A percentile compares a stretch with the other conserved stretches of the same genome.
Conservation (phyloP, 805 yeast species). For the Wickerhamiella nectarea region DNA sequence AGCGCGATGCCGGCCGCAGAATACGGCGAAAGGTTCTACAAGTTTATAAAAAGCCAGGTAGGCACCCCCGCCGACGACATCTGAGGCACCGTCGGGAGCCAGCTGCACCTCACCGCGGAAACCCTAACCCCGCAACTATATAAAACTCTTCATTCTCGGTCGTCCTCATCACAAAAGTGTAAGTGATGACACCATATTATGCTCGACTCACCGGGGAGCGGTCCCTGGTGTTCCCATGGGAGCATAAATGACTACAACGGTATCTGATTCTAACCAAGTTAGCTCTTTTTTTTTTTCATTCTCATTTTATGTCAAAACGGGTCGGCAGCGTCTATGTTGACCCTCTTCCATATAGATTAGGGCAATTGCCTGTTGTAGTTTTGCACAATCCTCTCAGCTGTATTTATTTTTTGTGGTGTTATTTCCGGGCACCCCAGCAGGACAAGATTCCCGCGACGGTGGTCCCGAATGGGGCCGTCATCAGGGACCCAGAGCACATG, state of each 20-base stretch:
- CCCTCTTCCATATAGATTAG: conserved; percentile 47
- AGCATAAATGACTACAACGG: conserved; percentile 73
- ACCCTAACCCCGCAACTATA: background rate
- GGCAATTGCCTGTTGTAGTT: conserved; percentile 37
- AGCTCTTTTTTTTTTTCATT: too few species aligned
- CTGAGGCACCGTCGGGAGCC: too few species aligned
- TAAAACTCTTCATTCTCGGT: background rate
- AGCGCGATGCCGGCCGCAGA: conserved; percentile 86
- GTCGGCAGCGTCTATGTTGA: conserved; percentile 27
- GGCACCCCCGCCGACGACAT: background rate
- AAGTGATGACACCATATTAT: conserved; percentile 19
- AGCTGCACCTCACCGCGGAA: too few species aligned
- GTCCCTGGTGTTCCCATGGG: conserved; percentile 18
- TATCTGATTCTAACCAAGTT: conserved; percentile 49
- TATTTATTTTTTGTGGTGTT: conserved; percentile 31
- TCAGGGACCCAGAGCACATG: conserved; percentile 33
- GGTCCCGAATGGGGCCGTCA: conserved; percentile 25
- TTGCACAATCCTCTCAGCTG: conserved; percentile 62
- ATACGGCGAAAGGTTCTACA: conserved; percentile 74
- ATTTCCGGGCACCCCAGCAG: conserved; percentile 14
- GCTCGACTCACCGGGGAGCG: conserved; percentile 21
- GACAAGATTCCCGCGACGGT: conserved; percentile 16
- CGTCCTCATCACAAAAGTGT: conserved; percentile 12
- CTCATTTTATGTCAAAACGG: conserved; percentile 4
- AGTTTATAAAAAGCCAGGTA: conserved; percentile 35